Percentiles rank a stretch among this genome's conserved stretches.
phyloP scores from a whole-genome alignment of 805 yeast genomes.

The Kazachstania kunashirensis region DNA sequence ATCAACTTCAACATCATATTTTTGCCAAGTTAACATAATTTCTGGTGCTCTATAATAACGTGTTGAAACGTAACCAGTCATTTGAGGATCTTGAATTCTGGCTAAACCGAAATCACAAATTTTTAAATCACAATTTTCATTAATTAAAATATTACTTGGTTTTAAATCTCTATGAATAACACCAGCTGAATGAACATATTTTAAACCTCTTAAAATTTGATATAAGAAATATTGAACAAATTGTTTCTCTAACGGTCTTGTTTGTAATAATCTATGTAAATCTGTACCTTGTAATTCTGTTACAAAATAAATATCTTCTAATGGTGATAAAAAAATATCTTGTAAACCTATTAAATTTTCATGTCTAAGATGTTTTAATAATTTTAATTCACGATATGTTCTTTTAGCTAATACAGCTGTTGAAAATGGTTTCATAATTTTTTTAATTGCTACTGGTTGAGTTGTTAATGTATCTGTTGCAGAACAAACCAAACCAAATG shows the following conservation, averaged over 20 bases:
- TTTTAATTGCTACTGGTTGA: conserved; percentile 93
- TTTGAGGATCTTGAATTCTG: conserved; percentile 94
- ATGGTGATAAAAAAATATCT: conserved; percentile 87
- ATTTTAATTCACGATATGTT: conserved; percentile 89
- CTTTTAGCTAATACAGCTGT: conserved; percentile 93
- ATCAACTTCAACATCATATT: conserved; percentile 92
- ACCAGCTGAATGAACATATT: conserved; percentile 86
- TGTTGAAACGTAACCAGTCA: conserved; percentile 97
- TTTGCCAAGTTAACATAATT: conserved; percentile 97
- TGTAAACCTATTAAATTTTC: conserved; percentile 89
- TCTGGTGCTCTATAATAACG: conserved; percentile 97
- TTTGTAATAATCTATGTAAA: conserved; percentile 78
- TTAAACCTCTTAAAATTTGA: conserved; percentile 83
- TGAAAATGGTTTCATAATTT: conserved; percentile 94
- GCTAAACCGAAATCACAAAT: conserved; percentile 94
- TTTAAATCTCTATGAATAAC: conserved; percentile 85
- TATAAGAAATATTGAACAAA: conserved; percentile 94
- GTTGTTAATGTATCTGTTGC: conserved; percentile 85
- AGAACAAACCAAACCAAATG: conserved; percentile 94
- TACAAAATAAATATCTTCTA: conserved; percentile 92
- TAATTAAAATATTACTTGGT: conserved; percentile 75
- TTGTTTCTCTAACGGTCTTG: conserved; percentile 90
- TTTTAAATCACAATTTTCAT: conserved; percentile 84
- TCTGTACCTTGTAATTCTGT: conserved; percentile 97
- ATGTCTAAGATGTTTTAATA: conserved; percentile 86